A percentile compares a stretch with the other conserved stretches of the same genome.
Conservation (phyloP, 768 basidiomycete genomes). For the Tricholoma matsutake region DNA sequence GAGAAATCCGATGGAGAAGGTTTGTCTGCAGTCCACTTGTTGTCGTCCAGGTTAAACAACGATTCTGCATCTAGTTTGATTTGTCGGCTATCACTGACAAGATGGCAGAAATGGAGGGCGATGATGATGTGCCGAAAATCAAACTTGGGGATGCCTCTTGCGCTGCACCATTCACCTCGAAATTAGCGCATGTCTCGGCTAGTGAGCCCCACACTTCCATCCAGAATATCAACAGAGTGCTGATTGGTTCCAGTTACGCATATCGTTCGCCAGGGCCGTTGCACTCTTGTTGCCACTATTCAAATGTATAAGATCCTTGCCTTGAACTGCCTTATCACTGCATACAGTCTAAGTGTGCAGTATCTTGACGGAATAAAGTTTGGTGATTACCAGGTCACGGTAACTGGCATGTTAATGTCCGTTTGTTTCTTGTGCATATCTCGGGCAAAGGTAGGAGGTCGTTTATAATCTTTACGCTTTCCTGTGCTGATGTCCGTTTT, state of each 20-base stretch:
- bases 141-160: slow-evolving; percentile 99
- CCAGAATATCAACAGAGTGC: not conserved
- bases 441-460: slow-evolving; percentile 76
- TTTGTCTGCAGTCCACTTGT: slow-evolving; percentile 29
- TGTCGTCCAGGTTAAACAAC: slow-evolving; percentile 4
- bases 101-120: slow-evolving; percentile 90
- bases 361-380: slow-evolving; percentile 99
- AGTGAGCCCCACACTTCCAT: slow-evolving; percentile 51
- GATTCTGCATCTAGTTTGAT: slow-evolving; percentile 26
- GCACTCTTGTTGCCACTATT: slow-evolving; percentile 96
- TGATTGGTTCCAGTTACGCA: slow-evolving; percentile 67
- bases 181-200: slow-evolving; percentile 94
- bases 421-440: slow-evolving; percentile 99
- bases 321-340: slow-evolving; percentile 95
- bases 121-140: slow-evolving; percentile 94
- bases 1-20: slow-evolving; percentile 90
- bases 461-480: not conserved
- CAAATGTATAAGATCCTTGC: slow-evolving; percentile 99
- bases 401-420: slow-evolving; percentile 96
- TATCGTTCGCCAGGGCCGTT: slow-evolving; percentile 97
- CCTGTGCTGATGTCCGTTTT: not conserved
- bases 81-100: slow-evolving; percentile 67
- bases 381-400: slow-evolving; percentile 97
- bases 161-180: slow-evolving; percentile 98
- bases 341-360: slow-evolving; percentile 96